Base-by-base conservation (phyloP, 495 filamentous ascomycete species). In the Podospora conica region DNA sequence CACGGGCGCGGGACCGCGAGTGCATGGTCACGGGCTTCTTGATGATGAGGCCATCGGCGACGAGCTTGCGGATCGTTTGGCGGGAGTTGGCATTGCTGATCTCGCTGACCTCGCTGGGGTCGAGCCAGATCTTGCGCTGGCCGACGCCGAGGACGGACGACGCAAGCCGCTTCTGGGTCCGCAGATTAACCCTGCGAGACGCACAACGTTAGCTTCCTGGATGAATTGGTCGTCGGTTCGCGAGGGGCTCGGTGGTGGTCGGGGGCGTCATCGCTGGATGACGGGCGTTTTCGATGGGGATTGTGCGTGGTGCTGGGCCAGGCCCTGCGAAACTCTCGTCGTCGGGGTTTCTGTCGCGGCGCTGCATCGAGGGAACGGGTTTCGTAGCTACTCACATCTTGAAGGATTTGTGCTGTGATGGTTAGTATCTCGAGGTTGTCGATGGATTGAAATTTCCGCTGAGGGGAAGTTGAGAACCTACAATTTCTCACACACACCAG, bases 41-140 rank as follows among this genome's bases (percentile, higher is more conserved):
- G 88, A 99, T 99, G 88, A 99, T 98, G 78, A 99, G 90, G 83
- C 95, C 96, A 94, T 99, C 95, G 84, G 88, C 85, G 82, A 97
- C 91, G 84, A 99, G 93, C 88, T 99, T 99, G 85, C 96, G 96
- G 91, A 99, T 90, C 74, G 94, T 97, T 86, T 98, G 93, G 78
- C 95, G 96, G 74, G 93, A 97, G 90, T 98, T 98, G 90, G 95
- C 95, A 85, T 98, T 99, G 84, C 90, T 93, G 86, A 99, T 98
- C 82, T 99, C 95, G 87, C 83, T 94, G 82, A 94, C 88, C 86
- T 99, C 95, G 83, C 96, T 98, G 81, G 95, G 95, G 85, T 99
- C 95, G 80, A 99, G 93, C 95, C 95, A 99, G 85, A 99, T 95
- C 90, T 98, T 98, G 87, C 93, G 90, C 89, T 98, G 90, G 81